Base-by-base conservation (phyloP, 2,329 filamentous ascomycete species). In the Xylariomycetidae sp. region DNA sequence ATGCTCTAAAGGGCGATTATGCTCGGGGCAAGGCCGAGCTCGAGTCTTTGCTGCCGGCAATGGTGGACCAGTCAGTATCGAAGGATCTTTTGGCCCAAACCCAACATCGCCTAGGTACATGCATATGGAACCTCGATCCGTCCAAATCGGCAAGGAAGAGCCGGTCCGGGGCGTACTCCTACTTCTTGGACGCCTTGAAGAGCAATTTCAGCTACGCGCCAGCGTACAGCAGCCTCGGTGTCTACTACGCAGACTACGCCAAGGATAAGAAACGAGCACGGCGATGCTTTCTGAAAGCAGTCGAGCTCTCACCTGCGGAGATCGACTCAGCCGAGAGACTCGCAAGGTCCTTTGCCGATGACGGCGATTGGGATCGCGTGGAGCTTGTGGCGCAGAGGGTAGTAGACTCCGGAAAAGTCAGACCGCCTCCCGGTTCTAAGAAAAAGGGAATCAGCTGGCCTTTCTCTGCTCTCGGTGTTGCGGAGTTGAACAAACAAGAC, bases 381-480 rank as follows among this genome's bases (percentile, higher is more conserved):
- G 92, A 96, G 61, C 76, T 93, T 14, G 81, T 98, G 19, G 84
- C 92, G 2, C 85, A 89, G 55, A 78, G 93, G 31, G 85, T 95
- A 1, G 81, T 96, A 3, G 86, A 95, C 42, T 95, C 90, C n/a
- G 92, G 92, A 34, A 92, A 88, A 58, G 86, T 90, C 25, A 84
- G 83, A 46, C 86, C 88, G 16, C 79, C 89, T 2, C 90, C 92
- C 8, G 92, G 93, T 1, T 95, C 90, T 1, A 95, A 93, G 68
- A 82, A 85, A 49, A 90, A 86, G 59, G 87, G 88, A 1, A 80
- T 93, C 43, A 95, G 89, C 61, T 98, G 92, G 92, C 92, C 92
- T 2, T 94, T 88, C 56, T 87, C 90, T 3, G 90, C 92, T 0
- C 69, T 98, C 2, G 92, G 93, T 17, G 87, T 95, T 12, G 90